Evolutionary conservation across 768 basidiomycete genomes (phyloP).

Genomic region (Collybiopsis confluens): DNA sequence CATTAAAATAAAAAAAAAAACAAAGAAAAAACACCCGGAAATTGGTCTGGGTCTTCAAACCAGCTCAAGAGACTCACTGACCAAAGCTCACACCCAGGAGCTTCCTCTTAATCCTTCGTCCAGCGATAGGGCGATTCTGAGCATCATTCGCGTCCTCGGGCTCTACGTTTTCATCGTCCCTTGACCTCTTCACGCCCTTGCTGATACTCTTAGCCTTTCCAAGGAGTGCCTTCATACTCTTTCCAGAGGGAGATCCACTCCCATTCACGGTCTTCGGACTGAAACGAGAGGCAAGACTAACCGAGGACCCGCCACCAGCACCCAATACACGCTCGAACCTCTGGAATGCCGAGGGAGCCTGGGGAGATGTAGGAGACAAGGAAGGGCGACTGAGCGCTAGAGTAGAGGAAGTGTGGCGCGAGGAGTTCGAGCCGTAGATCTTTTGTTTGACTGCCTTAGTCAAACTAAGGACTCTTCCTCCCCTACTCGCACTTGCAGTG

Average conservation of each 20-base stretch:
- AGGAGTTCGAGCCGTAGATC: not conserved
- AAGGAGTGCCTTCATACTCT: slow-evolving; percentile 1
- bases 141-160: not conserved
- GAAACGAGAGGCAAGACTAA: not conserved
- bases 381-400: not conserved
- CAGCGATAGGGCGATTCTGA: not conserved
- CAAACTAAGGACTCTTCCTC: not conserved
- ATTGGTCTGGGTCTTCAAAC: not conserved
- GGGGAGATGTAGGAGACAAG: slow-evolving; percentile 6
- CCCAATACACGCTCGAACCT: not conserved
- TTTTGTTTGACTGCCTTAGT: not conserved
- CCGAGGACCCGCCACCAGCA: not conserved
- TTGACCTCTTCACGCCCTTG: slow-evolving; percentile 1
- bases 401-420: not conserved
- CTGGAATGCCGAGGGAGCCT: not conserved
- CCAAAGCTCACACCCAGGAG: not conserved
- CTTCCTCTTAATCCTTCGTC: slow-evolving; percentile 5
- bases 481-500: not conserved
- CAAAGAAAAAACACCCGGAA: too few relatives aligned
- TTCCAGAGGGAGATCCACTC: not conserved
- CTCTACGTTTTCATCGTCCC: slow-evolving; percentile 3
- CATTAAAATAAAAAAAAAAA: too few relatives aligned
- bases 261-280: not conserved
- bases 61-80: not conserved
- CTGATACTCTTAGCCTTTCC: slow-evolving; percentile 1